Percentiles rank a stretch among this genome's conserved stretches.
Evolutionary conservation across 2,329 filamentous ascomycete genomes (phyloP).

Genomic region (Apiospora saccharicola): DNA sequence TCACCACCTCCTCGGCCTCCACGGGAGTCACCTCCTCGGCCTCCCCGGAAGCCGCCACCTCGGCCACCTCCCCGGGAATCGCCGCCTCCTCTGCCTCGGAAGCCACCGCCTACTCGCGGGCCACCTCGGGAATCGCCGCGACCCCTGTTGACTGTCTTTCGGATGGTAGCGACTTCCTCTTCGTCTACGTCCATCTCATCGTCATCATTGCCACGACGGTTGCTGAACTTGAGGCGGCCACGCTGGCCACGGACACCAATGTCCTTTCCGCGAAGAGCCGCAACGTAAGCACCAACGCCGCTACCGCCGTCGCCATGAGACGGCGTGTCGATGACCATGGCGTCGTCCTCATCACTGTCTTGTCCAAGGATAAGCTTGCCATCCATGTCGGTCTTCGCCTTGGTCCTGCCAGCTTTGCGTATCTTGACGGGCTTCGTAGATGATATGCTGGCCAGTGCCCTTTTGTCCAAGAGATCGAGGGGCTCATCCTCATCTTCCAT

Average conservation of each 20-base stretch:
- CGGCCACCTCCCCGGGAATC: constrained; percentile 40
- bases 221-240: constrained; percentile 76
- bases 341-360: constrained; percentile 60
- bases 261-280: constrained; percentile 73
- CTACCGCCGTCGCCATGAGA: constrained; percentile 51
- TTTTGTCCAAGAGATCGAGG: constrained; percentile 88
- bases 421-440: constrained; percentile 81
- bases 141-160: constrained; percentile 52
- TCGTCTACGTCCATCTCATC: constrained; percentile 56
- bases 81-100: constrained; percentile 33
- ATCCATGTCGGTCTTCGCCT: constrained; percentile 76
- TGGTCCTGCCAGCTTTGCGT: constrained; percentile 61
- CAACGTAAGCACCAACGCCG: constrained; percentile 74
- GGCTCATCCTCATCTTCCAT: constrained; percentile 95
- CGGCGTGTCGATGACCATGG: constrained; percentile 69
- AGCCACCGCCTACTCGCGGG: constrained; percentile 34
- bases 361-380: constrained; percentile 81
- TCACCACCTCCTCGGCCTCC: constrained; percentile 42
- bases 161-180: constrained; percentile 57
- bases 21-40: constrained; percentile 38
- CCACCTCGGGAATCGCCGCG: constrained; percentile 28
- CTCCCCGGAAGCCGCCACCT: constrained; percentile 6
- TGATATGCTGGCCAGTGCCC: constrained; percentile 90
- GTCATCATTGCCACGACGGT: constrained; percentile 58
- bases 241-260: constrained; percentile 69